phyloP scores from a whole-genome alignment of 306 rosid genomes.

The Trifolium subterraneum region DNA sequence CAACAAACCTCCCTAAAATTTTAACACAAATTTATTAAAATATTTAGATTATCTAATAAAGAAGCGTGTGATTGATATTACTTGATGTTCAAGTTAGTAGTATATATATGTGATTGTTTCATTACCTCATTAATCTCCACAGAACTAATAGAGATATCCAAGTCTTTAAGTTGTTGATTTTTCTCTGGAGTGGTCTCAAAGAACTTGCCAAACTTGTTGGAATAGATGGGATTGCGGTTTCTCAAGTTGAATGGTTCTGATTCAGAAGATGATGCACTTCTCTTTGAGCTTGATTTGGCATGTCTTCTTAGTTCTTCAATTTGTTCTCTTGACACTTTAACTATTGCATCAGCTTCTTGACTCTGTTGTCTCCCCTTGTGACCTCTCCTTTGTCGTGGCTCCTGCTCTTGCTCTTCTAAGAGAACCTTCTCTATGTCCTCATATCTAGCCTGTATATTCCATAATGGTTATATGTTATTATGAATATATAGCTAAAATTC shows the following conservation, averaged over 20 bases:
- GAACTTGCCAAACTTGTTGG: conserved; percentile 45
- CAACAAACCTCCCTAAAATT: conserved; percentile 37
- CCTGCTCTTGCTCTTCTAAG: not conserved
- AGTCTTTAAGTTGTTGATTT: conserved; percentile 24
- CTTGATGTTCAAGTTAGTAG: not conserved
- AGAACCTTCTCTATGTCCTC: conserved; percentile 38
- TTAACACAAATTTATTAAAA: not conserved
- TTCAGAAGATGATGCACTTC: not conserved
- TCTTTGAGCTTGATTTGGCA: conserved; percentile 31
- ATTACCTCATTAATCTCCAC: conserved; percentile 31
- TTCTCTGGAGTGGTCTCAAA: conserved; percentile 37
- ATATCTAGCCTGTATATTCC: conserved; percentile 16
- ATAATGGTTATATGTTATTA: not conserved
- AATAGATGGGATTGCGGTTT: not conserved
- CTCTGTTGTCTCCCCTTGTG: conserved; percentile 1
- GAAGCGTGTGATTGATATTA: not conserved
- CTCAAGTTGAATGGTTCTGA: conserved; percentile 45
- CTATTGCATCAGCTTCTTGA: conserved; percentile 37
- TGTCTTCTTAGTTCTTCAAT: conserved; percentile 17
- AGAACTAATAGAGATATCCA: not conserved
- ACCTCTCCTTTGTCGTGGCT: not conserved
- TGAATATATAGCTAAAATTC: not conserved
- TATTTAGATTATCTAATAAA: not conserved
- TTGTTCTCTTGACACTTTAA: conserved; percentile 30
- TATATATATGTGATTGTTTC: not conserved